These are phyloP conservation scores for Suillus luteus DNA, from an alignment of 768 basidiomycete genomes.

Conservation along the genomic window DNA sequence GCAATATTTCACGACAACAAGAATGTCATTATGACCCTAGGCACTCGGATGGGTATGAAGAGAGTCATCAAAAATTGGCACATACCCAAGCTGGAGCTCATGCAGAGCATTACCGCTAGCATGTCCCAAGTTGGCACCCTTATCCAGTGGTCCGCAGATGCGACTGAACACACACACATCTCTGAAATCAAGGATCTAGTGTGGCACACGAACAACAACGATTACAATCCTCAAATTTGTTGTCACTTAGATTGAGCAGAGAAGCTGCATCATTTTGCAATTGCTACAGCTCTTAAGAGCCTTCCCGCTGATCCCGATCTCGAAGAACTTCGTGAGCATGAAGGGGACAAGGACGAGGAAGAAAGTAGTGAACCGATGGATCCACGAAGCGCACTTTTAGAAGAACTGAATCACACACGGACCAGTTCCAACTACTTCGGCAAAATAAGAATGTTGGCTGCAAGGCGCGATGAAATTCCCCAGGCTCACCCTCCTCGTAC, in stretches of 20 bases:
- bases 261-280: too few species aligned
- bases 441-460: neutral
- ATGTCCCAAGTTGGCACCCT: slow-evolving; percentile 29
- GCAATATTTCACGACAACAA: slow-evolving; percentile 38
- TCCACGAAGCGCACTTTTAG: too few species aligned
- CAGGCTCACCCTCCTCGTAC: slow-evolving; percentile 11
- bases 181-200: too few species aligned
- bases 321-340: too few species aligned
- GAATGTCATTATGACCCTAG: slow-evolving; percentile 30
- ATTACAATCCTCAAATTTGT: slow-evolving; percentile 17
- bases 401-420: too few species aligned
- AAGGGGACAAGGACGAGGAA: neutral
- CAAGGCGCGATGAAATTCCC: neutral
- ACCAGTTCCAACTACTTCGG: too few species aligned
- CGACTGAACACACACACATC: too few species aligned
- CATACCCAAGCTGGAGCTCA: slow-evolving; percentile 44
- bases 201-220: slow-evolving; percentile 27
- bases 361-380: neutral
- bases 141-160: slow-evolving; percentile 33
- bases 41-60: slow-evolving; percentile 22
- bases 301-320: too few species aligned
- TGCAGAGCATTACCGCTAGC: slow-evolving; percentile 36
- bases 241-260: too few species aligned
- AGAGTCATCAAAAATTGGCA: slow-evolving; percentile 34
- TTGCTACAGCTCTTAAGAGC: too few species aligned